Evolutionary conservation across 768 basidiomycete genomes (phyloP), one percentile per base, ranked within the genome.

Genomic region (Chalciporus sphaerocephalus): DNA sequence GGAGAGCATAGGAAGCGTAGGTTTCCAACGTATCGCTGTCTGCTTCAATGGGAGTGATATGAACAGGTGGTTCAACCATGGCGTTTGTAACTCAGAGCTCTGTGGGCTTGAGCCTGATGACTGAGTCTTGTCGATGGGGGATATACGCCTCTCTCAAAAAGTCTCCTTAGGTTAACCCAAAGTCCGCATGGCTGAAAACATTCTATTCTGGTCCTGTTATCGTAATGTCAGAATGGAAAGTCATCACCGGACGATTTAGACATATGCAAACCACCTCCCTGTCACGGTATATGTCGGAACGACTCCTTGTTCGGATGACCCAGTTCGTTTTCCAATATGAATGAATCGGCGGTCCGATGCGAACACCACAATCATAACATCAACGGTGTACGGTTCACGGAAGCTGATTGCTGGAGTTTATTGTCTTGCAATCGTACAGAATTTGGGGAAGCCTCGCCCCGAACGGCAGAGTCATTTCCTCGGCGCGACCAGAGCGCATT

Each of bases 1-100:
- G 74, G 59, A 87, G 72, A 12, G 79, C 83, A 63, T 81, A 72
- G 32, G 78, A 69, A 62, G 85, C 83, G 60, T 86, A 86, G 71
- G 83, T 86, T 67, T 87, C 84, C 32, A 80, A 78, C 46, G 82
- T 78, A 60, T 74, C 68, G 53, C 72, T 53, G 61, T 76, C 74
- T 30, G 40, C 11, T 12, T 41, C 25, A 15, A 18, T 18, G 13
- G 3, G 46, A 18, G 15, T 27, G 18, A 22, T 23, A 17, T 13
- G 24, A 23, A 21, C 20, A 16, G 23, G 25, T 25, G 24, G 16
- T n/a, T 40, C 34, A 7, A 11, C 17, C 42, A 48, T 48, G 34
- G 21, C 13, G 23, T 11, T 10, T 16, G 37, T 21, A 9, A 21
- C 8, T 15, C 12, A 30, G 15, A 33, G 25, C 11, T 12, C 8